Conservation (phyloP, 495 filamentous ascomycete genomes). For the Hypoxylon fragiforme region DNA sequence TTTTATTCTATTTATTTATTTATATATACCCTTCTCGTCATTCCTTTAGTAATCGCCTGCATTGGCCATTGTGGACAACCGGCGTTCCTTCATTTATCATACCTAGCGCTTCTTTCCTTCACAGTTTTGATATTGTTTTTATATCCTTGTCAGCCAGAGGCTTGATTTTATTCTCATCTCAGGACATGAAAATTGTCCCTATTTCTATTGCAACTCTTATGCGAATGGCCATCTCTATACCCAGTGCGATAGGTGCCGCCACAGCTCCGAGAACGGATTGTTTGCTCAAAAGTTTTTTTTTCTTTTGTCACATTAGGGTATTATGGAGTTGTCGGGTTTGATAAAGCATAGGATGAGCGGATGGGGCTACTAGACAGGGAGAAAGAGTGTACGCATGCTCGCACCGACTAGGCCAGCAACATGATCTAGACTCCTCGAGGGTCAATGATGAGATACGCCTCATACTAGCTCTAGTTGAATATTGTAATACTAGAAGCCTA, state of each 20-base stretch:
- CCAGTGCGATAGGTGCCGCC: conserved; percentile 41
- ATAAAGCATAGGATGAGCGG: conserved; percentile 14
- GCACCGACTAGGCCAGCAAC: conserved; percentile 15
- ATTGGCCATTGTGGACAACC: conserved; percentile 18
- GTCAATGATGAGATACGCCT: conserved; percentile 4
- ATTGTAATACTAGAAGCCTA: conserved; percentile 14
- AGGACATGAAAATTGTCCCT: conserved; percentile 22
- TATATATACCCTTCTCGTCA: conserved; percentile 24
- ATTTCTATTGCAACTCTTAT: conserved; percentile 16
- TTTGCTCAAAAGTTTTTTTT: conserved; percentile 16
- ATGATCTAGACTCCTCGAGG: conserved; percentile 9
- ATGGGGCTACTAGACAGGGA: conserved; percentile 4
- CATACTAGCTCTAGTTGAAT: conserved; percentile 2
- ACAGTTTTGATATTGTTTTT: conserved; percentile 14
- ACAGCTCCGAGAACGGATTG: conserved; percentile 22
- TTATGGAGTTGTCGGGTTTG: conserved; percentile 7
- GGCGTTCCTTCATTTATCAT: conserved; percentile 13
- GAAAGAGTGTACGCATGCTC: conserved; percentile 19
- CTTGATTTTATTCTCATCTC: conserved; percentile 17
- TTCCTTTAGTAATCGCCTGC: conserved; percentile 25
- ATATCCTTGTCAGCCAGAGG: conserved; percentile 12
- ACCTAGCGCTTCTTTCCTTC: not conserved
- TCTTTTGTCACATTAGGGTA: conserved; percentile 4
- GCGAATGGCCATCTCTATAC: conserved; percentile 39
- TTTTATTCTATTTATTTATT: conserved; percentile 26